A percentile compares a stretch with the other conserved stretches of the same genome.
Evolutionary conservation across 257 asterid species (phyloP).

Genomic region (Vinca minor): DNA sequence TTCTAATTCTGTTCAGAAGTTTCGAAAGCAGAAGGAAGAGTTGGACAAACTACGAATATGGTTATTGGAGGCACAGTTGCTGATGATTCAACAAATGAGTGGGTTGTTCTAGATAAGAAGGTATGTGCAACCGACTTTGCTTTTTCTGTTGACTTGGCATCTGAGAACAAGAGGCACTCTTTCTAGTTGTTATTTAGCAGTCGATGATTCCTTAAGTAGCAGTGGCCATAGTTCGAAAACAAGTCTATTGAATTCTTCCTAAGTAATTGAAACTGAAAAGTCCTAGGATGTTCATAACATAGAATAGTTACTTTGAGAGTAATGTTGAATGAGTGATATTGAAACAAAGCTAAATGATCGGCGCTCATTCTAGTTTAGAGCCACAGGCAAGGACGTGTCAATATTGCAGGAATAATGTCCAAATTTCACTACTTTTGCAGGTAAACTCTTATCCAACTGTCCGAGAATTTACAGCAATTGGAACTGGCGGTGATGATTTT

Average conservation of each 20-base stretch:
- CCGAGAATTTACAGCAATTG: slow-evolving; percentile 92
- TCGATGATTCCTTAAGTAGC: not conserved
- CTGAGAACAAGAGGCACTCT: too few relatives aligned
- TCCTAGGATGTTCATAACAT: not conserved
- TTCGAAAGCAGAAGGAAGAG: slow-evolving; percentile 78
- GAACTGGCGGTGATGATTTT: slow-evolving; percentile 91
- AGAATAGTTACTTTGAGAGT: not conserved
- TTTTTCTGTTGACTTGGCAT: too few relatives aligned
- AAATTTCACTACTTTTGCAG: slow-evolving; percentile 27
- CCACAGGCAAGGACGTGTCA: not conserved
- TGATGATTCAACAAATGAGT: slow-evolving; percentile 74
- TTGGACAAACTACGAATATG: slow-evolving; percentile 84
- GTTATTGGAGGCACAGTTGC: slow-evolving; percentile 83
- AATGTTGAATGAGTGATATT: not conserved
- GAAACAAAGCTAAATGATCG: not conserved
- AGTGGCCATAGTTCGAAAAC: not conserved
- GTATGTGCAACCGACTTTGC: slow-evolving; percentile 26
- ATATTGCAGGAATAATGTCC: not conserved
- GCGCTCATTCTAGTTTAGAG: not conserved
- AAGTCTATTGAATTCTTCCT: not conserved
- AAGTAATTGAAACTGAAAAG: not conserved
- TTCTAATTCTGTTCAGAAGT: slow-evolving; percentile 47
- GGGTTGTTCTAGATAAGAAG: slow-evolving; percentile 75
- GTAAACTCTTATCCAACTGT: slow-evolving; percentile 87
- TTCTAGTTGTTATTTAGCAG: not conserved